Evolutionary conservation across 805 yeast genomes (phyloP), one percentile per base, ranked within the genome.

Genomic region (Cephaloascus fragrans): DNA sequence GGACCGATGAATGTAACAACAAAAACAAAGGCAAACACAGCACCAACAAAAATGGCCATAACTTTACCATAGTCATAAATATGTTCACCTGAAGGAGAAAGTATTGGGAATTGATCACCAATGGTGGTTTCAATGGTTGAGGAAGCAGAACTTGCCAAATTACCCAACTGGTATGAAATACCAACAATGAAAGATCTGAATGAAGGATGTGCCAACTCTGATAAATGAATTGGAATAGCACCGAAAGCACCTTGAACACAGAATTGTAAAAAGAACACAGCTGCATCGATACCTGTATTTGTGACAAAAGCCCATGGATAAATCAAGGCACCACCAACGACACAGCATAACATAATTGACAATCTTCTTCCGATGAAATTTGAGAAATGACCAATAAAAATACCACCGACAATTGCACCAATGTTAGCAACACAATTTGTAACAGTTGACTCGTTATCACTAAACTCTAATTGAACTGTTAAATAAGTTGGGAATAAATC

Each of bases 201-300:
- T 43, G 73, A 75, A 17, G 80, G 78, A 41, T 80, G 80, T 32
- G 81, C 67, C 44, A 80, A 62, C 55, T 77, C 83, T 3, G 77
- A 64, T 39, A 79, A 59, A 55, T 77, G 81, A 41, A 76, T 65
- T 39, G 84, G 84, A 39, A 73, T 64, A 33, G 76, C 77, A 48
- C 84, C 84, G 80, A 82, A 79, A 19, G 79, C 76, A 49, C 84
- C 84, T 58, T 77, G 83, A 39, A 79, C 83, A 43, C 70, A 73
- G 51, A 73, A 73, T 51, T 77, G 83, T 42, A 77, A 56, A 59
- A 74, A 76, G 53, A 77, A 77, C 1, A 61, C 82, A 44, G 79
- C 80, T 0, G 79, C 80, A 46, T 71, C 70, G 41, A 73, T 68
- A 15, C 69, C 78, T 3, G 35, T 33, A 33, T 56, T 55, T 55